Percentiles rank a stretch among this genome's conserved stretches.
Conservation (phyloP, 257 asterid species). For the Scutellaria minor region DNA sequence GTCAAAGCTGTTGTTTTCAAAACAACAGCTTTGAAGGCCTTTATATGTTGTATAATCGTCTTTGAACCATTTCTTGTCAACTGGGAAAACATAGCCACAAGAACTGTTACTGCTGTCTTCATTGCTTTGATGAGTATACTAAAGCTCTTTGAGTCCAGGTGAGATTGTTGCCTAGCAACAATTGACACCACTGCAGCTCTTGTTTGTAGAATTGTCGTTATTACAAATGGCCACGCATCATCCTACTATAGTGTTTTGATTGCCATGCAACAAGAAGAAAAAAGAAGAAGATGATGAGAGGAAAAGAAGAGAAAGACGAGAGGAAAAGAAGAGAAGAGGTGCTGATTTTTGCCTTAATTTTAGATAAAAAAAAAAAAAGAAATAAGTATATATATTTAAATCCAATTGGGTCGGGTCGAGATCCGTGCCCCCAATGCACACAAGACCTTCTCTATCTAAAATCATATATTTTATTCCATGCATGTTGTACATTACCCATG, state of each 20-base stretch:
- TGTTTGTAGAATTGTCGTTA: background rate
- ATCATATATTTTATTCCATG: too few relatives aligned
- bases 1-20: too few relatives aligned
- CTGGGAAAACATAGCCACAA: constrained; percentile 42
- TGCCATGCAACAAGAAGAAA: constrained; percentile 31
- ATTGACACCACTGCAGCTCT: constrained; percentile 38
- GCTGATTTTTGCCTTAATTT: too few relatives aligned
- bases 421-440: too few relatives aligned
- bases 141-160: constrained; percentile 3
- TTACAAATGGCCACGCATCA: constrained; percentile 43
- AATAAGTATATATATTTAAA: too few relatives aligned
- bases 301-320: too few relatives aligned
- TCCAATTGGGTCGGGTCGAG: too few relatives aligned
- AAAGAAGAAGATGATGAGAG: too few relatives aligned
- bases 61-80: constrained; percentile 34
- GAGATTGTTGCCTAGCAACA: constrained; percentile 42
- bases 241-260: background rate
- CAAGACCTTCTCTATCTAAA: too few relatives aligned
- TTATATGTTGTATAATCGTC: constrained; percentile 20
- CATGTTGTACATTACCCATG: too few relatives aligned
- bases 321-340: too few relatives aligned
- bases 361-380: too few relatives aligned
- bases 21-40: constrained; percentile 23
- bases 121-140: constrained; percentile 11
- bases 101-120: background rate